Percentiles rank a stretch among this genome's conserved stretches.
Evolutionary conservation across 2,329 filamentous ascomycete genomes (phyloP).

Genomic region (Dryadomyces sulphureus): DNA sequence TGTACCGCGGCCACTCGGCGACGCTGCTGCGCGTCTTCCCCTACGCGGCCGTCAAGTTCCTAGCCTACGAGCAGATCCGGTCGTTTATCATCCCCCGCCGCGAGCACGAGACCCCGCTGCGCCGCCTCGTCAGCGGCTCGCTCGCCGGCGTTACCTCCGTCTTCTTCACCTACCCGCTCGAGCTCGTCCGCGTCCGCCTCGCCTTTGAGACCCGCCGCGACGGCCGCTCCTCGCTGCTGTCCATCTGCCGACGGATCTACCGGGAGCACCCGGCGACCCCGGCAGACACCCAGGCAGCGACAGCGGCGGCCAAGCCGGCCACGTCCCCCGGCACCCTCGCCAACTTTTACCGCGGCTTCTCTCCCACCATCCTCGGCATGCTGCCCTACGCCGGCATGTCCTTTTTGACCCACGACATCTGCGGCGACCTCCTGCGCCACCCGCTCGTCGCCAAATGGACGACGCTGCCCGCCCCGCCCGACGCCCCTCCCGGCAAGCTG

Average conservation of each 20-base stretch:
- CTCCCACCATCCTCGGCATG: constrained; percentile 84
- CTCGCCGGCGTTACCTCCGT: constrained; percentile 78
- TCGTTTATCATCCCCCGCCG: constrained; percentile 56
- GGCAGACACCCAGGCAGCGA: constrained; percentile 18
- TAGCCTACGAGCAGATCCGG: constrained; percentile 94
- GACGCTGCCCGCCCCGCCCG: constrained; percentile 46
- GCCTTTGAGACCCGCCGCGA: constrained; percentile 84
- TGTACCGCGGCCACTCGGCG: constrained; percentile 89
- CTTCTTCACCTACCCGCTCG: constrained; percentile 90
- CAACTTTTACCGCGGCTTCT: constrained; percentile 94
- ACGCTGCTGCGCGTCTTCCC: constrained; percentile 91
- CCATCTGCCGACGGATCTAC: constrained; percentile 79
- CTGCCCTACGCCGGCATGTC: constrained; percentile 91
- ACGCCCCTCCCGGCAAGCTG: constrained; percentile 42
- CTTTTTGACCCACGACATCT: constrained; percentile 87
- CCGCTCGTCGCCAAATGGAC: constrained; percentile 57
- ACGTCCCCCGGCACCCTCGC: constrained; percentile 44
- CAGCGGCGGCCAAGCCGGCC: constrained; percentile 17
- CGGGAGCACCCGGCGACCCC: constrained; percentile 46
- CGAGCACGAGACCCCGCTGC: constrained; percentile 63
- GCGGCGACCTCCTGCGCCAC: constrained; percentile 67
- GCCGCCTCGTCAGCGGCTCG: constrained; percentile 60
- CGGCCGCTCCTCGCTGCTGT: constrained; percentile 51
- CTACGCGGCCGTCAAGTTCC: constrained; percentile 94
- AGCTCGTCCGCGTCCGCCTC: constrained; percentile 80